phyloP scores from a whole-genome alignment of 352 stramenopile species.

The Globisporangium viniferum region DNA sequence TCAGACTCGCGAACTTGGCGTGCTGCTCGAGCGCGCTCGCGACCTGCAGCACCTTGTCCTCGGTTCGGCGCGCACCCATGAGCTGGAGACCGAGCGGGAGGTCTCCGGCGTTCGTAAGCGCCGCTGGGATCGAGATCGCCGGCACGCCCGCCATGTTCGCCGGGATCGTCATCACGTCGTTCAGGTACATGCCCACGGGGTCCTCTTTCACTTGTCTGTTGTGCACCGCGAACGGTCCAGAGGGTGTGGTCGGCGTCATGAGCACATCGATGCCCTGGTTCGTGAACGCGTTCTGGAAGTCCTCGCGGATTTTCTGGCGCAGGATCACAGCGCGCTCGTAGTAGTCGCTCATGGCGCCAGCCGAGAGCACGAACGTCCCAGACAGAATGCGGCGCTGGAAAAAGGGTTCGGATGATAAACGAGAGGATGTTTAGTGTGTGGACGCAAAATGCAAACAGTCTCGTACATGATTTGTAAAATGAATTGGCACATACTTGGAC shows the following conservation, averaged over 20 bases:
- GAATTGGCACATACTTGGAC: constrained; percentile 56
- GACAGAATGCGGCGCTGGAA: constrained; percentile 83
- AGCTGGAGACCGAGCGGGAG: constrained; percentile 80
- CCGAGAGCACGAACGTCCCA: constrained; percentile 89
- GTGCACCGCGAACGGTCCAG: constrained; percentile 67
- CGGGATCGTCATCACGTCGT: constrained; percentile 92
- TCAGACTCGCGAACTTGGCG: constrained; percentile 36
- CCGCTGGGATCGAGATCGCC: constrained; percentile 74
- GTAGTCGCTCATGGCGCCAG: constrained; percentile 85
- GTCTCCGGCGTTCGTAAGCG: constrained; percentile 47
- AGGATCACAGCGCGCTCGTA: constrained; percentile 86
- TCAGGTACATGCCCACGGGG: constrained; percentile 85
- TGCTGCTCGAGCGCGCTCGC: constrained; percentile 62
- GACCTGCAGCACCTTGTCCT: constrained; percentile 61
- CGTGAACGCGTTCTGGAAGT: constrained; percentile 62
- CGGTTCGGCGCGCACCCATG: constrained; percentile 60
- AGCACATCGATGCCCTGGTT: constrained; percentile 77
- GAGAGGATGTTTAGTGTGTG: background rate
- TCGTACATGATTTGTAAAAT: background rate
- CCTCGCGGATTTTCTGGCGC: constrained; percentile 71
- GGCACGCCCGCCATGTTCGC: constrained; percentile 87
- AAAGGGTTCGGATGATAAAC: background rate
- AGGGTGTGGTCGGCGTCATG: constrained; percentile 83
- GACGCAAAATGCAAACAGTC: too few relatives aligned
- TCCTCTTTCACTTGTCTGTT: constrained; percentile 60